Evolutionary conservation across 805 yeast species (phyloP), one percentile per base, ranked within the genome.

Genomic region (Phaffomyces antillensis): DNA sequence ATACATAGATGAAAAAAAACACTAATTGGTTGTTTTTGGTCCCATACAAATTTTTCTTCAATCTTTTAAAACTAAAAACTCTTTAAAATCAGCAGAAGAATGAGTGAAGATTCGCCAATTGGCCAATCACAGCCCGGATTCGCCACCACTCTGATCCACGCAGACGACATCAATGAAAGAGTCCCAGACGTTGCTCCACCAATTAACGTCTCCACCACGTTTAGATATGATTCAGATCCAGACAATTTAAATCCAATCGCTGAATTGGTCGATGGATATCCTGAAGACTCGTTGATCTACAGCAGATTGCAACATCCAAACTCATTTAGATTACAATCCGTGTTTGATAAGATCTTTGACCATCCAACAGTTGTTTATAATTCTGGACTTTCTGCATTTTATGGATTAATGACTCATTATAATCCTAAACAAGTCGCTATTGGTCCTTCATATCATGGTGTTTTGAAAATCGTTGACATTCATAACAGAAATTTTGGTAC

Each of bases 381-480:
- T 38, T 81, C 90, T 1, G 97, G 98, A 0, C 64, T 88, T 28
- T 71, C 88, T 40, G 95, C 97, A 0, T 86, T 85, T 60, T 76
- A 72, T 55, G 97, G 88, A 0, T 76, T 84, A 3, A 63, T 90
- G 60, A 76, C 82, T 32, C 73, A 80, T 52, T 72, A 68, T 53
- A 81, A 83, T 53, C 97, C 97, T 1, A 84, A 83, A 54, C 71
- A 71, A 15, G 64, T 90, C 26, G 83, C 86, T 26, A 75, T 87
- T 52, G 93, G 85, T 5, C 77, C 82, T 32, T 86, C 91, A 7
- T 90, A 90, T 62, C 95, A 86, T 58, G 98, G 98, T 4, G 77
- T 84, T 51, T 86, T 77, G 46, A 86, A 85, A 7, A 79, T 86
- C 45, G 76, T 83, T 4, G 68, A 78, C 33, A 68, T 89, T 13